phyloP scores from a whole-genome alignment of 345 rosid species.

The Reutealis trisperma region DNA sequence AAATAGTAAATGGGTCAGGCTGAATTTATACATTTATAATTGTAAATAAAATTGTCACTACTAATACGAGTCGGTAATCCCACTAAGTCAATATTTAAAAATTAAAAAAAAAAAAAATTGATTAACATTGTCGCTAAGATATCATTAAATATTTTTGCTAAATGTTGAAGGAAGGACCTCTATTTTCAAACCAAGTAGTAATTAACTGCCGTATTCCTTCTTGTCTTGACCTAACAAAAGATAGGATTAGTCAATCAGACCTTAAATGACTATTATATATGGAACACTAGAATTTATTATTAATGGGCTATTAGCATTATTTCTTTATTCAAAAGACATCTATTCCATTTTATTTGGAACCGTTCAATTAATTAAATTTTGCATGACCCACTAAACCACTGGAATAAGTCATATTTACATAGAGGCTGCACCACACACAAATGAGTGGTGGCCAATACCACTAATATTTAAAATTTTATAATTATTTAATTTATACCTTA shows the following conservation, averaged over 20 bases:
- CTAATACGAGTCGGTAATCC: conserved; percentile 4
- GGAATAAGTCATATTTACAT: not conserved
- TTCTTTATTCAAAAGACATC: not conserved
- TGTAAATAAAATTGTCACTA: not conserved
- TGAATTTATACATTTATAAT: not conserved
- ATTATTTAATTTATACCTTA: too few relatives aligned
- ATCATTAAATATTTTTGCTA: conserved; percentile 12
- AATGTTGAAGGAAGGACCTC: not conserved
- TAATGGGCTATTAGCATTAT: not conserved
- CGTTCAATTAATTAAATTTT: conserved; percentile 27
- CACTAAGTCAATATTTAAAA: not conserved
- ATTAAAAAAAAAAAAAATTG: not conserved
- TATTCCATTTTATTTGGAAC: conserved; percentile 41
- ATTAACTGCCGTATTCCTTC: not conserved
- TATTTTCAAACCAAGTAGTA: too few relatives aligned
- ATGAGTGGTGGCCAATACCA: too few relatives aligned
- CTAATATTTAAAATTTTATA: too few relatives aligned
- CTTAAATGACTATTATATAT: not conserved
- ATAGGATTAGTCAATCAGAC: conserved; percentile 16
- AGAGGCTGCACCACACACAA: too few relatives aligned
- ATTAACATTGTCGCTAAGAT: not conserved
- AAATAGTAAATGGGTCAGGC: conserved; percentile 11
- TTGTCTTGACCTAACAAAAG: conserved; percentile 34
- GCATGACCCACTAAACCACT: conserved; percentile 12
- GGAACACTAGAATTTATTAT: too few relatives aligned